These are phyloP conservation scores for Wickerhamomyces xylosicus DNA, from an alignment of 805 yeast genomes.

Conservation along the genomic window DNA sequence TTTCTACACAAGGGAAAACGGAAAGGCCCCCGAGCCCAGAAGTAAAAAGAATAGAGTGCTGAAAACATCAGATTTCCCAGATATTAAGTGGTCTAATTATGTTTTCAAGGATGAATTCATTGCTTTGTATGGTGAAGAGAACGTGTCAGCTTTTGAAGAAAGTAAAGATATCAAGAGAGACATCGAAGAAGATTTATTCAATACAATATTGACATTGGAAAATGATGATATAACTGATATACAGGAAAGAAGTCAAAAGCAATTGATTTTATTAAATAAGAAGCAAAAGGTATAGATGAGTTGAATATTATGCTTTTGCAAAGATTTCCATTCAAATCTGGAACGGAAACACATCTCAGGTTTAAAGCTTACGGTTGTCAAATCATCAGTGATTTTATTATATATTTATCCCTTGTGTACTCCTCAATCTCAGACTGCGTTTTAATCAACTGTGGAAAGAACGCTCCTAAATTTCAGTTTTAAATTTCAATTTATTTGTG, in stretches of 20 bases:
- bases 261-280: slow-evolving; percentile 1
- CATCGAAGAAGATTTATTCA: slow-evolving; percentile 10
- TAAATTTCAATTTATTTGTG: too few relatives aligned
- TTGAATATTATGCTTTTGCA: too few relatives aligned
- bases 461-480: too few relatives aligned
- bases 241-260: slow-evolving; percentile 2
- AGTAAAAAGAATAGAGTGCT: slow-evolving; percentile 58
- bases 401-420: too few relatives aligned
- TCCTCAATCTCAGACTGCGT: too few relatives aligned
- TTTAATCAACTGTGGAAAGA: too few relatives aligned
- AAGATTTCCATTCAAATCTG: too few relatives aligned
- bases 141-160: slow-evolving; percentile 3
- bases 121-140: slow-evolving; percentile 25
- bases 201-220: too few relatives aligned
- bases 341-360: too few relatives aligned
- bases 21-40: slow-evolving; percentile 74
- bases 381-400: too few relatives aligned
- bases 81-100: slow-evolving; percentile 44
- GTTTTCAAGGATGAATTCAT: slow-evolving; percentile 40
- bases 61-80: slow-evolving; percentile 48
- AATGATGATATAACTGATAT: slow-evolving; percentile 17
- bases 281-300: background rate
- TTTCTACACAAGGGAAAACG: slow-evolving; percentile 81
- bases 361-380: too few relatives aligned
- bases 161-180: slow-evolving; percentile 11